Conservation (phyloP, 257 asterid species). For the Scutellaria galericulata region DNA sequence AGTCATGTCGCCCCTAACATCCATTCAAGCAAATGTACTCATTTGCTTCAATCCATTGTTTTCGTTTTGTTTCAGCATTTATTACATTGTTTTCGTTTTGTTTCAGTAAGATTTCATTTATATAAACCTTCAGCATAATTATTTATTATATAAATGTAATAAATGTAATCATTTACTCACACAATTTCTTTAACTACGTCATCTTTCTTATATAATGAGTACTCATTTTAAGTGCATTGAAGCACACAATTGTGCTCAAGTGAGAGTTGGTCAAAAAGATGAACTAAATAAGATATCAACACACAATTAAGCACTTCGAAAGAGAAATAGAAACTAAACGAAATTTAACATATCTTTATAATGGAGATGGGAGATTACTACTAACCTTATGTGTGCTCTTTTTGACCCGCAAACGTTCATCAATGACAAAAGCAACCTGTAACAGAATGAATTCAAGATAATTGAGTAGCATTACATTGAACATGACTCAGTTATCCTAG, state of each 20-base stretch:
- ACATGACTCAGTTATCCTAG: constrained; percentile 14
- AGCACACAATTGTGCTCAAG: constrained; percentile 11
- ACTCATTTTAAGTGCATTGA: constrained; percentile 12
- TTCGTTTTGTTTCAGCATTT: too few species aligned
- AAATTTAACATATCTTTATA: constrained; percentile 2
- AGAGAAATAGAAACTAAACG: constrained; percentile 1
- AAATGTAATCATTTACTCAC: too few species aligned
- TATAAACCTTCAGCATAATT: too few species aligned
- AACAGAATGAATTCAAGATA: constrained; percentile 35
- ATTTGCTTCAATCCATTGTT: too few species aligned
- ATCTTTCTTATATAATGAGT: constrained; percentile 24
- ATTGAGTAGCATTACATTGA: constrained; percentile 15
- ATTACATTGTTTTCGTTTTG: too few species aligned
- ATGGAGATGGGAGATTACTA: constrained; percentile 16
- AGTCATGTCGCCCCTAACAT: constrained; percentile 10
- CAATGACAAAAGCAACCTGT: constrained; percentile 85
- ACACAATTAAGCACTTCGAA: constrained; percentile 22
- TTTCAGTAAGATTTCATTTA: too few species aligned
- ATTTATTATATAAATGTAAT: too few species aligned
- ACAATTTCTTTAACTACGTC: constrained; percentile 5
- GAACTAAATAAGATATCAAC: constrained; percentile 15
- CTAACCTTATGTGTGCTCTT: constrained; percentile 79
- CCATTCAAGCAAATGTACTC: too few species aligned
- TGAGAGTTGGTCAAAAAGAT: constrained; percentile 21
- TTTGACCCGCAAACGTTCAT: constrained; percentile 81